Evolutionary conservation across 352 stramenopile species (phyloP), one percentile per base, ranked within the genome.

Genomic region (Globisporangium sylvaticum): DNA sequence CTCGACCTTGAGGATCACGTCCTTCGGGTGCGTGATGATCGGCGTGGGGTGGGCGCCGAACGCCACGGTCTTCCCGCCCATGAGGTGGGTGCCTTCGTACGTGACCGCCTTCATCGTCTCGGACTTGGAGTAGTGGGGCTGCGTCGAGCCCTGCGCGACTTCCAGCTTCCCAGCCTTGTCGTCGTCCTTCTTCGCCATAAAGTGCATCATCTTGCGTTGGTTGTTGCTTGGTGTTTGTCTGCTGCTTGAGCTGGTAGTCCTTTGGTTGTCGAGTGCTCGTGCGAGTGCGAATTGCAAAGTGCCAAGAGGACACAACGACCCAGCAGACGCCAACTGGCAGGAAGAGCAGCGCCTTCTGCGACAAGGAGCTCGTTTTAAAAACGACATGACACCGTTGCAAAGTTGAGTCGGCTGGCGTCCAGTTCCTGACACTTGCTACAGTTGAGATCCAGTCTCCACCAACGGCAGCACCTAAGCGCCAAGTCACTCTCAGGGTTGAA

Each of bases 31-130:
- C n/a, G 75, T 74, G 46, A 81, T 59, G 20, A 62, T 27, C 18
- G 75, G 75, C 46, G 72, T 65, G 55, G 72, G 72, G 57, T 72
- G 64, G 58, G 65, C 56, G n/a, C 68, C 67, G 22, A 65, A 72
- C 18, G 63, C 63, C 46, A 75, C 71, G 37, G 68, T 52, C 68
- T 82, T 77, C 50, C 66, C 60, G 31, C 65, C 66, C 53, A 70
- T 69, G 55, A 67, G 27, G 53, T 54, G 55, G n/a, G 55, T 62
- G 4, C 67, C 67, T 29, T 71, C 42, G 37, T 73, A 82, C 25
- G 75, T 72, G 34, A 80, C 59, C 14, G 75, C 75, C 52, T 79
- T 75, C 75, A 82, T 82, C 14, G 59, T 75, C 60, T 71, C 59
- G 1, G 29, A 63, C 22, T 54, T 25, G 6, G 72, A 77, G 32